These are phyloP conservation scores for Fusarium ambrosium DNA, from an alignment of 2,329 filamentous ascomycete species.

Conservation along the genomic window DNA sequence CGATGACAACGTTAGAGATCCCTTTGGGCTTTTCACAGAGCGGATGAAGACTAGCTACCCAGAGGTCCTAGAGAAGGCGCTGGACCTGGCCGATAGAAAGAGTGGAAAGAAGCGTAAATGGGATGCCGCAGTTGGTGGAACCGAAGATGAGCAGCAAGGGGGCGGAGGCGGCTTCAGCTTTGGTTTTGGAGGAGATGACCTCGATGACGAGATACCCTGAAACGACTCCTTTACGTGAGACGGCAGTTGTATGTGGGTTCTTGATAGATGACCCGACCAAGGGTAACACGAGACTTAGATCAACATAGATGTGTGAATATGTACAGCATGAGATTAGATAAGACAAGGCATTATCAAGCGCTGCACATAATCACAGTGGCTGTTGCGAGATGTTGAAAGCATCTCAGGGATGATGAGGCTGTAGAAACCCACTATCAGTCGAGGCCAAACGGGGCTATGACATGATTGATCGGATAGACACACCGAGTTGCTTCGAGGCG, in stretches of 20 bases:
- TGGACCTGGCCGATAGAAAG: slow-evolving; percentile 75
- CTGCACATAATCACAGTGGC: not conserved
- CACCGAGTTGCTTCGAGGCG: not conserved
- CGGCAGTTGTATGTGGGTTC: slow-evolving; percentile 2
- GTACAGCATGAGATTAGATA: not conserved
- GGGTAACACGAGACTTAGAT: not conserved
- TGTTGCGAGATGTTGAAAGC: not conserved
- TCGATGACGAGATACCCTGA: slow-evolving; percentile 61
- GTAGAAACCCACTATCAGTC: not conserved
- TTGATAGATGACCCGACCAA: not conserved
- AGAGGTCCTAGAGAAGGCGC: slow-evolving; percentile 74
- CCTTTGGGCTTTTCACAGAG: slow-evolving; percentile 81
- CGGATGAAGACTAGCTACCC: slow-evolving; percentile 75
- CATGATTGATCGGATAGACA: not conserved
- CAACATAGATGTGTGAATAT: not conserved
- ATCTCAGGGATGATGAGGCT: not conserved
- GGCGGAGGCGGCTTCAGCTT: slow-evolving; percentile 64
- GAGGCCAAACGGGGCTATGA: slow-evolving; percentile 5
- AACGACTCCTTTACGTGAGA: slow-evolving; percentile 10
- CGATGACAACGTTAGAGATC: slow-evolving; percentile 75
- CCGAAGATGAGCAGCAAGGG: slow-evolving; percentile 51
- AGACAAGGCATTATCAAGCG: not conserved
- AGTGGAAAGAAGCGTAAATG: slow-evolving; percentile 83
- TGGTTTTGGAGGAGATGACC: slow-evolving; percentile 64
- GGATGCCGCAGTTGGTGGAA: slow-evolving; percentile 76